Conservation (phyloP, 208 protist species). For the Crithidia bombi region DNA sequence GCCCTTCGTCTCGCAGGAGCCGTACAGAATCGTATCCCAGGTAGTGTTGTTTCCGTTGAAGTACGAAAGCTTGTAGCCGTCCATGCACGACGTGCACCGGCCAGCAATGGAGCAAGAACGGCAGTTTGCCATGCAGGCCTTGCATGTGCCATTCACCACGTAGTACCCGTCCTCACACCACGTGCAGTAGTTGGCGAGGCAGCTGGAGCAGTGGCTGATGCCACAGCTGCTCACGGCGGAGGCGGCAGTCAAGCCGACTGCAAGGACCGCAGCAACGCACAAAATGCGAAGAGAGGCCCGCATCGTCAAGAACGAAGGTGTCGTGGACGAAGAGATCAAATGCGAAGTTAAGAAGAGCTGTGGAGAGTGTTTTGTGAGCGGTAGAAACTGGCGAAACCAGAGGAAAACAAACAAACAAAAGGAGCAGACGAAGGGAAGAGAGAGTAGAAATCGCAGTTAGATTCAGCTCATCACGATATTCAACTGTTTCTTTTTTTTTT, state of each 20-base stretch:
- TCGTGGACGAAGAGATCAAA: background rate
- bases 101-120: slow-evolving; percentile 2
- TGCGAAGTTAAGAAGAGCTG: background rate
- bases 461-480: too few species aligned
- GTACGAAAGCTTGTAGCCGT: slow-evolving; percentile 22
- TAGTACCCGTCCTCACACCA: slow-evolving; percentile 26
- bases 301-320: background rate
- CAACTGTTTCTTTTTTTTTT: too few species aligned
- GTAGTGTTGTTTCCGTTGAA: background rate
- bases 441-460: background rate
- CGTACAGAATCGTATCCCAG: background rate
- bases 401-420: background rate
- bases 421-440: background rate
- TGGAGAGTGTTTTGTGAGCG: background rate
- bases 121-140: slow-evolving; percentile 14
- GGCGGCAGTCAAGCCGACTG: background rate
- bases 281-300: background rate
- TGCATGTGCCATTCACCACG: slow-evolving; percentile 8
- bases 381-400: background rate
- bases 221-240: slow-evolving; percentile 5
- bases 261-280: background rate
- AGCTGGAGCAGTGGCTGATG: slow-evolving; percentile 15
- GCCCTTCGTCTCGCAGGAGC: slow-evolving; percentile 1
- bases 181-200: slow-evolving; percentile 6
- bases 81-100: slow-evolving; percentile 19